A percentile compares a stretch with the other conserved stretches of the same genome.
Conservation (phyloP, 2,329 filamentous ascomycete genomes). For the Monilinia fructicola region DNA sequence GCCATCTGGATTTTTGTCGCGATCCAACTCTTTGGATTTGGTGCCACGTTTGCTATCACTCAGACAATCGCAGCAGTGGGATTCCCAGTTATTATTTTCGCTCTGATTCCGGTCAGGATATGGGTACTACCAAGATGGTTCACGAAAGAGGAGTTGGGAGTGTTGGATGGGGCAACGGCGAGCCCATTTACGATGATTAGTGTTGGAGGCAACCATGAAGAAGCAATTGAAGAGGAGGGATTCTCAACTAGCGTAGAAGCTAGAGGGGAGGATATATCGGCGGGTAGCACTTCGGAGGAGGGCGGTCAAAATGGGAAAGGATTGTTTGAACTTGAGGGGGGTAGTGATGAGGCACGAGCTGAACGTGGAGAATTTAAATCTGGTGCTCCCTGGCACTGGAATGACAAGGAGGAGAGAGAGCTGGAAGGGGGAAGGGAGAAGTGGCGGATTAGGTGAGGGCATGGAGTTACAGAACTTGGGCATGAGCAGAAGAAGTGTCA, state of each 20-base stretch:
- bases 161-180: conserved; percentile 69
- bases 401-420: conserved; percentile 19
- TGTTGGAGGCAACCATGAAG: conserved; percentile 43
- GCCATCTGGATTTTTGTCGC: conserved; percentile 72
- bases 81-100: conserved; percentile 54
- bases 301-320: conserved; percentile 28
- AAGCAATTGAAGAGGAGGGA: conserved; percentile 26
- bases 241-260: conserved; percentile 25
- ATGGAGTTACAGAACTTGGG: conserved; percentile 29
- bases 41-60: conserved; percentile 77
- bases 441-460: conserved; percentile 25
- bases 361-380: conserved; percentile 33
- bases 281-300: conserved; percentile 31
- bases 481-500: conserved; percentile 34
- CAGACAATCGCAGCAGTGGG: conserved; percentile 81
- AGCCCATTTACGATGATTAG: conserved; percentile 40
- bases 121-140: conserved; percentile 45
- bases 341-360: conserved; percentile 29
- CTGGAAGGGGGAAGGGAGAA: conserved; percentile 29
- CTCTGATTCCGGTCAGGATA: conserved; percentile 35
- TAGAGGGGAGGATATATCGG: conserved; percentile 24
- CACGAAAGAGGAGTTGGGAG: conserved; percentile 32
- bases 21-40: conserved; percentile 69
- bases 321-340: conserved; percentile 24
- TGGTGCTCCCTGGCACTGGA: background rate